Evolutionary conservation across 768 basidiomycete genomes (phyloP).

Genomic region (Mycena kentingensis): DNA sequence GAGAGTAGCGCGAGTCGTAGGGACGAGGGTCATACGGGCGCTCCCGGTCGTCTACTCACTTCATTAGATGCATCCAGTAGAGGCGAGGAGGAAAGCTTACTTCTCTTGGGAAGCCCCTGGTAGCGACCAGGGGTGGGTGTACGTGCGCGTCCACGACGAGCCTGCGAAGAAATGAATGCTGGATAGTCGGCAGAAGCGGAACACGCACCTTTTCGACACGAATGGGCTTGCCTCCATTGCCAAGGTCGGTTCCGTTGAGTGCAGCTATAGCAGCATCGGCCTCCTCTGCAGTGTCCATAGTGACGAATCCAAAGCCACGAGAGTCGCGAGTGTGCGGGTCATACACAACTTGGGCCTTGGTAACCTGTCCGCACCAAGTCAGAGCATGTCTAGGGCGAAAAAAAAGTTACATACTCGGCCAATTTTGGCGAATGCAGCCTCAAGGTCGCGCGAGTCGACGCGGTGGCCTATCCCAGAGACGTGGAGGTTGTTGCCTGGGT

Average conservation of each 20-base stretch:
- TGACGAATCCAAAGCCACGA: constrained; percentile 82
- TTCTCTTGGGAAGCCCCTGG: constrained; percentile 88
- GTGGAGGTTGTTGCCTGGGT: constrained; percentile 68
- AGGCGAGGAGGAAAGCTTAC: constrained; percentile 35
- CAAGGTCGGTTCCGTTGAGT: constrained; percentile 79
- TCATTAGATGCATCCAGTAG: constrained; percentile 5
- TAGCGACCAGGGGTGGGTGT: constrained; percentile 95
- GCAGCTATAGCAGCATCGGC: constrained; percentile 89
- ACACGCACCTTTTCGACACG: constrained; percentile 81
- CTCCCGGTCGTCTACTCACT: neutral
- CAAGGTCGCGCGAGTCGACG: constrained; percentile 82
- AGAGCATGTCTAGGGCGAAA: neutral
- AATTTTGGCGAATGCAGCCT: constrained; percentile 84
- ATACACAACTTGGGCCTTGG: constrained; percentile 72
- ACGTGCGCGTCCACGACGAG: constrained; percentile 85
- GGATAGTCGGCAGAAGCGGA: neutral
- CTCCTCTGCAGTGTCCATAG: constrained; percentile 69
- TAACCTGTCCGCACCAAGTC: constrained; percentile 48
- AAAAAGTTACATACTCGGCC: constrained; percentile 64
- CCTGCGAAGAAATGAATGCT: constrained; percentile 43
- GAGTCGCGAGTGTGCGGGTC: constrained; percentile 71
- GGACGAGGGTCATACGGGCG: neutral
- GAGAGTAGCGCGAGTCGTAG: constrained; percentile 12
- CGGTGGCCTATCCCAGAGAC: constrained; percentile 60
- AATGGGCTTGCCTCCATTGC: constrained; percentile 85